These are phyloP conservation scores for Dioszegia crocea DNA, from an alignment of 768 basidiomycete species.

Conservation along the genomic window DNA sequence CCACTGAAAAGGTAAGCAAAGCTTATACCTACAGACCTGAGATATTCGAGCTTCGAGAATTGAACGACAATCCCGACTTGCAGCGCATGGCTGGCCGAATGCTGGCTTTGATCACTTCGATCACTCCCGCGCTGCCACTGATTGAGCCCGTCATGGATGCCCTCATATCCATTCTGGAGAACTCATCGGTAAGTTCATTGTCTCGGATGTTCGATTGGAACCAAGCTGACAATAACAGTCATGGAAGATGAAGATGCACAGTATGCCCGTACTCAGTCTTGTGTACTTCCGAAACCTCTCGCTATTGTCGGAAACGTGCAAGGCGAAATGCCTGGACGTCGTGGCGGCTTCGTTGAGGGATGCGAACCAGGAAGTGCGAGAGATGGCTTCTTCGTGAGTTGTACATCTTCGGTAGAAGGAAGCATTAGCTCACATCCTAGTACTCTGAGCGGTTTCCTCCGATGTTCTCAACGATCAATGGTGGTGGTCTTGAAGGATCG, in stretches of 20 bases:
- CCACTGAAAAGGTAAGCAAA: background rate
- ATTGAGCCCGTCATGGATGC: conserved; percentile 66
- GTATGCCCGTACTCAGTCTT: conserved; percentile 78
- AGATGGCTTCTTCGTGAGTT: conserved; percentile 70
- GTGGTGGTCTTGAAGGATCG: conserved; percentile 84
- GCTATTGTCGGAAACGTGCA: conserved; percentile 64
- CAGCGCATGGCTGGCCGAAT: conserved; percentile 76
- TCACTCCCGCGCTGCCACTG: conserved; percentile 66
- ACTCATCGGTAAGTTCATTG: conserved; percentile 61
- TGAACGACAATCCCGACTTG: conserved; percentile 74
- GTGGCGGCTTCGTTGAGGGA: conserved; percentile 78
- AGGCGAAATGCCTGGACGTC: conserved; percentile 73
- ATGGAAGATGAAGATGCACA: conserved; percentile 84
- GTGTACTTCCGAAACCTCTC: conserved; percentile 88
- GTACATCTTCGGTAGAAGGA: background rate
- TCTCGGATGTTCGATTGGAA: conserved; percentile 6
- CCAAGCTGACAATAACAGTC: conserved; percentile 56
- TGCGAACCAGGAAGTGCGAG: conserved; percentile 87
- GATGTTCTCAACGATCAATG: conserved; percentile 83
- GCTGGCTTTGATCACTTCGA: conserved; percentile 73
- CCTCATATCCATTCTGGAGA: conserved; percentile 74
- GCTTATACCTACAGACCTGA: conserved; percentile 61
- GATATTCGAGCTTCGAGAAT: conserved; percentile 81
- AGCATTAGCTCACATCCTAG: conserved; percentile 20
- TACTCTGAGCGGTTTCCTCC: conserved; percentile 75